phyloP scores from a whole-genome alignment of 1,139 yeast genomes.

The Sugiyamaella paludigena region DNA sequence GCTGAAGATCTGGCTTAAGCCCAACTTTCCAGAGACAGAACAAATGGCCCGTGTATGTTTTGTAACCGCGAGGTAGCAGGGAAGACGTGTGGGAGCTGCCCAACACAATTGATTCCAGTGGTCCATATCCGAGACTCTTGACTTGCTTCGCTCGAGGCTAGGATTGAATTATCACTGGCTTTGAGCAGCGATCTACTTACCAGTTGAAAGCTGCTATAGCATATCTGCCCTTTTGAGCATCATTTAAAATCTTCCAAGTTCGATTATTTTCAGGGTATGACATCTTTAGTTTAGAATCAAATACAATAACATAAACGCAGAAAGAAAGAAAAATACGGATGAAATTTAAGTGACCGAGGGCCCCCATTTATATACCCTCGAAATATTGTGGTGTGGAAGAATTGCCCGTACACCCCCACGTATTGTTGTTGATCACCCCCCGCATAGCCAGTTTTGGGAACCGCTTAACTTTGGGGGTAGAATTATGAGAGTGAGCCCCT shows the following conservation, averaged over 20 bases:
- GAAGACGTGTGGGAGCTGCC: too few species aligned
- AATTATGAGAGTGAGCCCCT: background rate
- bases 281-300: constrained; percentile 3
- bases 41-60: too few species aligned
- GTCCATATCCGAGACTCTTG: too few species aligned
- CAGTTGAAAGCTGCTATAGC: constrained; percentile 31
- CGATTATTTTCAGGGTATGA: constrained; percentile 24
- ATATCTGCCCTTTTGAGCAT: constrained; percentile 28
- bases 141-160: background rate
- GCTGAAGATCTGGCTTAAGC: too few species aligned
- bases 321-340: background rate
- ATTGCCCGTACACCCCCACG: constrained; percentile 5
- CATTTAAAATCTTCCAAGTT: constrained; percentile 28
- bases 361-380: too few species aligned
- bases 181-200: constrained; percentile 16
- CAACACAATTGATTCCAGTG: too few species aligned
- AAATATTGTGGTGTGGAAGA: too few species aligned
- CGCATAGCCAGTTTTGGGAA: background rate
- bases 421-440: background rate
- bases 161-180: background rate
- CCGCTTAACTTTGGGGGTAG: constrained; percentile 6
- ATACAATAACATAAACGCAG: background rate
- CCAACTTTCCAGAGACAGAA: too few species aligned
- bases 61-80: too few species aligned
- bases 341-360: too few species aligned